Base-by-base conservation (phyloP, 352 stramenopile genomes). In the Phytophthora brassicae region DNA sequence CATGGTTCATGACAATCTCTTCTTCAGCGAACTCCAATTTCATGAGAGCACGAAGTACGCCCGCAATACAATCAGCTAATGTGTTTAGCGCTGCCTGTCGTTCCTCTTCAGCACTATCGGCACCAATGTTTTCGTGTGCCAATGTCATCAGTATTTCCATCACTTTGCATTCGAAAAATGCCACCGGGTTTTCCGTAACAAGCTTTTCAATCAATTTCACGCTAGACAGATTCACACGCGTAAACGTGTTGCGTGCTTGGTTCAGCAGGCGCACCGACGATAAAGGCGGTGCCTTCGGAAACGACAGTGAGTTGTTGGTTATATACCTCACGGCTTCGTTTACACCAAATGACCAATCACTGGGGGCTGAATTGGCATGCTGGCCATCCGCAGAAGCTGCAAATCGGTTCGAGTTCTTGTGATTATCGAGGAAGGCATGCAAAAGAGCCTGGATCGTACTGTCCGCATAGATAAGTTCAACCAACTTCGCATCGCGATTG, bases 291-390 rank as follows among this genome's bases (percentile, higher is more conserved):
- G 79, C 41, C 50, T 82, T 81, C 6, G 81, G 81, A 53, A 78
- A 85, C n/a, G 74, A 67, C 16, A 72, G 65, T 0, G 65, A 54
- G 16, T 55, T 78, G 41, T 65, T 76, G 1, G 77, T 80, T 23
- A 90, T 52, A 52, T 81, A 81, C 4, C 68, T 66, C 33, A 91
- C 64, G 0, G 90, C 60, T 31, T 90, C 81, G 26, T 70, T 81
- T 22, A 93, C 81, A 20, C 84, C 84, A 51, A 91, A 84, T 19
- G 80, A 90, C 84, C 84, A 93, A 45, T 89, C 74, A 22, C 75
- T 87, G 0, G 84, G 81, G 0, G 84, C 81, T 11, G 74, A 84
- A 44, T 87, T 73, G 1, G 81, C 77, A 36, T 88, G 81, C 28
- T 91, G 80, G 0, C 82, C 80, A 68, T 92, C 82, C 0, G 82